phyloP scores from a whole-genome alignment of 805 yeast species.

The Starmera quercuum region DNA sequence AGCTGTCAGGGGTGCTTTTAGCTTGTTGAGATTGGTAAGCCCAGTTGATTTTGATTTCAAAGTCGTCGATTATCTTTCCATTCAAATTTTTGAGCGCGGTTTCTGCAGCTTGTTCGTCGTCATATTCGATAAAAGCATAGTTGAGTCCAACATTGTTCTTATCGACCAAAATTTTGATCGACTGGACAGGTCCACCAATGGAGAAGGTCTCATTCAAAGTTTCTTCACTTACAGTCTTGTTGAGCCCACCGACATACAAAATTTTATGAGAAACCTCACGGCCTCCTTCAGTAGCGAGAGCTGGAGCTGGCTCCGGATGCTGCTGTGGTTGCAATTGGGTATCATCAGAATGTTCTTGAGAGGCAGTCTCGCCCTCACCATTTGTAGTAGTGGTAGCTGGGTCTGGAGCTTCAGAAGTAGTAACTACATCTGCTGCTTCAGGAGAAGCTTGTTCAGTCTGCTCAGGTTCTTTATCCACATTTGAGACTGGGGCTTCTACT shows the following conservation, averaged over 20 bases:
- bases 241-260: conserved; percentile 71
- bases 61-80: conserved; percentile 47
- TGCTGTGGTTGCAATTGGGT: too few species aligned
- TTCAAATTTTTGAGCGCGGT: conserved; percentile 54
- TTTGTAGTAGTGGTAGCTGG: conserved; percentile 4
- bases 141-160: conserved; percentile 67
- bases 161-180: conserved; percentile 67
- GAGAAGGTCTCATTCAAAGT: conserved; percentile 54
- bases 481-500: conserved; percentile 1
- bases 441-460: too few species aligned
- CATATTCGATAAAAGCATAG: conserved; percentile 80
- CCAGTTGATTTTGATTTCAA: conserved; percentile 63
- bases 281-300: conserved; percentile 75
- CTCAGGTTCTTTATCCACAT: too few species aligned
- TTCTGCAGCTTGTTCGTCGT: conserved; percentile 47
- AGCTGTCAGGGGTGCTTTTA: conserved; percentile 42
- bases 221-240: conserved; percentile 57
- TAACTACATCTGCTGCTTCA: conserved; percentile 3
- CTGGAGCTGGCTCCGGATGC: conserved; percentile 36
- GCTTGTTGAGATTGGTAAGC: conserved; percentile 79
- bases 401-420: conserved; percentile 4
- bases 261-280: conserved; percentile 69
- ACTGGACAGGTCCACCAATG: conserved; percentile 50
- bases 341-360: background rate
- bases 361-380: too few species aligned